Evolutionary conservation across 768 basidiomycete genomes (phyloP).

Genomic region (Kwoniella europaea): DNA sequence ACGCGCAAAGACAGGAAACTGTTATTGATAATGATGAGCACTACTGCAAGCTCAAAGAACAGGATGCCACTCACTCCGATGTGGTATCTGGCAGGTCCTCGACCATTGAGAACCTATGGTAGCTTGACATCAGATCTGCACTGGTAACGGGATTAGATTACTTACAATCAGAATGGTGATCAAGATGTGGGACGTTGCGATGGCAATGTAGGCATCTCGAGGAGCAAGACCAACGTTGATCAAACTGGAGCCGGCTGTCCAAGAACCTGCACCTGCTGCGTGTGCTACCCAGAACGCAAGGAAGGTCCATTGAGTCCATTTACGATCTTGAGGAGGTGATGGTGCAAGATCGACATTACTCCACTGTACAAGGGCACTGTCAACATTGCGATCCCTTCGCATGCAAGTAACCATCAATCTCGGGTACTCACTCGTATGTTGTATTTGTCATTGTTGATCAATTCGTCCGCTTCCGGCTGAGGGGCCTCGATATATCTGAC

Average conservation of each 20-base stretch:
- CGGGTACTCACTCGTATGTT: conserved; percentile 12
- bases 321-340: conserved; percentile 30
- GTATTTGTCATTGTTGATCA: background rate
- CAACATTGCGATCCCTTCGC: background rate
- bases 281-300: conserved; percentile 40
- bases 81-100: conserved; percentile 75
- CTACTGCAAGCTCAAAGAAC: background rate
- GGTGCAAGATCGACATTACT: conserved; percentile 45
- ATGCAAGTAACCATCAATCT: background rate
- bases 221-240: conserved; percentile 38
- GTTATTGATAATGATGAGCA: background rate
- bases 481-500: conserved; percentile 32
- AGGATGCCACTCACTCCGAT: conserved; percentile 60
- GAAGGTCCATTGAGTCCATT: conserved; percentile 39
- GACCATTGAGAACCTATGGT: conserved; percentile 73
- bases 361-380: conserved; percentile 27
- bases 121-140: background rate
- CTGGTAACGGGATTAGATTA: background rate
- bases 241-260: conserved; percentile 34
- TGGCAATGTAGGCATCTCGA: conserved; percentile 25
- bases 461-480: conserved; percentile 19
- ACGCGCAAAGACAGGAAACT: conserved; percentile 57
- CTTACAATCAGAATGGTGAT: conserved; percentile 32
- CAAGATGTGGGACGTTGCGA: conserved; percentile 25
- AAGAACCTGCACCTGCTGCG: conserved; percentile 23